phyloP scores from a whole-genome alignment of 768 basidiomycete species.

The Tricholoma bakamatsutake region DNA sequence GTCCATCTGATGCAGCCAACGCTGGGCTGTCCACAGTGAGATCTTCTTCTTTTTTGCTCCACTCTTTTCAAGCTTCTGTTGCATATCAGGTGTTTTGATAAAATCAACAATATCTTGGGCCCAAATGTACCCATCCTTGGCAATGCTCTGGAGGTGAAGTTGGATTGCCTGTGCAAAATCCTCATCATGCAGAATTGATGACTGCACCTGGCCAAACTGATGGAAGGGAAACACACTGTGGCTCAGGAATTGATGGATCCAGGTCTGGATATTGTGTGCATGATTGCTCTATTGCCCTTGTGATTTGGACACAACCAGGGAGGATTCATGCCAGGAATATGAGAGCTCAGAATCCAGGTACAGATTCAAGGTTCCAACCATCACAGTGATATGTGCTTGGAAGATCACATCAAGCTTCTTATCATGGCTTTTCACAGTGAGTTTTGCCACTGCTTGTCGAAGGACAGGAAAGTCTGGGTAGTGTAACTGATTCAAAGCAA shows the following conservation, averaged over 20 bases:
- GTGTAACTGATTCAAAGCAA: conserved; percentile 5
- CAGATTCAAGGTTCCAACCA: conserved; percentile 18
- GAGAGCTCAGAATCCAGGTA: too few relatives aligned
- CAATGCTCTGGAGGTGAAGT: not conserved
- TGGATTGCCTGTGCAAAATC: not conserved
- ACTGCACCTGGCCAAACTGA: not conserved
- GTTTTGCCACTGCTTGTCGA: conserved; percentile 10
- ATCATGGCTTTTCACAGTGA: conserved; percentile 19
- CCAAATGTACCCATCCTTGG: not conserved
- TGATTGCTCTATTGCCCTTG: conserved; percentile 12
- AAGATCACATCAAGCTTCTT: conserved; percentile 27
- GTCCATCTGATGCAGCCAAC: conserved; percentile 2
- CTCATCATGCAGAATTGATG: not conserved
- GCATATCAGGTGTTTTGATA: not conserved
- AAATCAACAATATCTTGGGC: conserved; percentile 1
- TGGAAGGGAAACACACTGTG: not conserved
- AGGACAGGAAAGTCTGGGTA: conserved; percentile 1
- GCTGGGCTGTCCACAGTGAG: conserved; percentile 1
- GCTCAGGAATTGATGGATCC: not conserved
- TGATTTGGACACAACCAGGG: conserved; percentile 22
- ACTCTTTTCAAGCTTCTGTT: not conserved
- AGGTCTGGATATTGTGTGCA: too few relatives aligned
- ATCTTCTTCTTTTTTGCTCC: not conserved
- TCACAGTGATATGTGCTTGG: conserved; percentile 19
- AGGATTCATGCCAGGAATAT: conserved; percentile 3